Evolutionary conservation across 2,329 filamentous ascomycete species (phyloP).

Genomic region (Hymenoscyphus repandus): DNA sequence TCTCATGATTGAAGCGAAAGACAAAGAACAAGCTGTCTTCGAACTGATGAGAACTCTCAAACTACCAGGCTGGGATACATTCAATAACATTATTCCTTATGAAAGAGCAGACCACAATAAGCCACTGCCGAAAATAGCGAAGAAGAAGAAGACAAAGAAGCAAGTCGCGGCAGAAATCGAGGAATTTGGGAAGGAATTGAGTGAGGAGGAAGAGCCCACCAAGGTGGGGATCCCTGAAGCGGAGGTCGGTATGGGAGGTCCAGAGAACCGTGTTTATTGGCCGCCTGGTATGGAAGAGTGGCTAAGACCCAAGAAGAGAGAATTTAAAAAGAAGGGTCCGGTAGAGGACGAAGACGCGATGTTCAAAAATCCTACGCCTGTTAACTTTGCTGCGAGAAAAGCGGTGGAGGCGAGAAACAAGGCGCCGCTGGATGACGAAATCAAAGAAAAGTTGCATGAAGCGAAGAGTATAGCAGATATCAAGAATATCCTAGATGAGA

Average conservation of each 20-base stretch:
- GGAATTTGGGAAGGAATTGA: slow-evolving; percentile 29
- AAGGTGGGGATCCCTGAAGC: slow-evolving; percentile 43
- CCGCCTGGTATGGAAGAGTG: slow-evolving; percentile 85
- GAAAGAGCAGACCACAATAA: slow-evolving; percentile 72
- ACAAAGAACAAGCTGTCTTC: slow-evolving; percentile 95
- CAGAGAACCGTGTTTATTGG: slow-evolving; percentile 81
- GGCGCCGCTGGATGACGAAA: slow-evolving; percentile 16
- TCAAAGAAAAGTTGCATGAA: slow-evolving; percentile 19
- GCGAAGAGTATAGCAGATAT: slow-evolving; percentile 21
- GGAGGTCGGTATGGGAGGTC: slow-evolving; percentile 82
- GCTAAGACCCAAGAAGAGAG: slow-evolving; percentile 74
- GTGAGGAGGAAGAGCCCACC: slow-evolving; percentile 33
- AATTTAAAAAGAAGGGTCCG: slow-evolving; percentile 45
- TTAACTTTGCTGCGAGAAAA: slow-evolving; percentile 26
- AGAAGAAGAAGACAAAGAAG: slow-evolving; percentile 37
- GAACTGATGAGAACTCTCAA: slow-evolving; percentile 87
- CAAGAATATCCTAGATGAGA: slow-evolving; percentile 23
- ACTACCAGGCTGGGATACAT: slow-evolving; percentile 69
- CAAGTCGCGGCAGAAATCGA: slow-evolving; percentile 32
- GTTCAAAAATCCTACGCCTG: slow-evolving; percentile 26
- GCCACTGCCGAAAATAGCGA: slow-evolving; percentile 41
- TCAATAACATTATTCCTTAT: slow-evolving; percentile 75
- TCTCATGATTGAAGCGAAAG: slow-evolving; percentile 98
- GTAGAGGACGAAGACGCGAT: slow-evolving; percentile 33
- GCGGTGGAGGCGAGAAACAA: slow-evolving; percentile 17